These are phyloP conservation scores for Termitomyces sp. DNA, from an alignment of 768 basidiomycete genomes.

Conservation along the genomic window DNA sequence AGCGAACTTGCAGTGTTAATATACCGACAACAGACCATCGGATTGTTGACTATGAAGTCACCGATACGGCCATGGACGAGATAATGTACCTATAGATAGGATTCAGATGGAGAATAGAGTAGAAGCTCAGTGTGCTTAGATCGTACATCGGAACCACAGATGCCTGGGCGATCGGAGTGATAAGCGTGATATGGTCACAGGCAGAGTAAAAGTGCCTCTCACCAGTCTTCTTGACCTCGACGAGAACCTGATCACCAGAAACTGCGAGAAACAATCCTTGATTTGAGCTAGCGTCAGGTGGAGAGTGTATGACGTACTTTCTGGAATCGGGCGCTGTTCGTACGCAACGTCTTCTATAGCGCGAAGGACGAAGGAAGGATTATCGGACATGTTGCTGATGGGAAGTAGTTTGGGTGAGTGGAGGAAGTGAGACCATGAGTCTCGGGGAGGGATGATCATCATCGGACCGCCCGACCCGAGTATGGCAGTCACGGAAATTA, in stretches of 20 bases:
- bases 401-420: constrained; percentile 7
- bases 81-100: constrained; percentile 62
- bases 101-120: constrained; percentile 9
- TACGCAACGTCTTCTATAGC: constrained; percentile 63
- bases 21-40: constrained; percentile 54
- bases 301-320: constrained; percentile 35
- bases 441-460: background rate
- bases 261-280: constrained; percentile 32
- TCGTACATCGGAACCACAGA: constrained; percentile 84
- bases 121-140: background rate
- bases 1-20: background rate
- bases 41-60: constrained; percentile 72
- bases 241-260: constrained; percentile 71
- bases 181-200: constrained; percentile 1
- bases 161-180: constrained; percentile 42
- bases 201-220: constrained; percentile 13
- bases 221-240: constrained; percentile 92
- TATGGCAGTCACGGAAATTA: constrained; percentile 3
- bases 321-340: constrained; percentile 72
- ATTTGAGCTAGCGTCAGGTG: background rate
- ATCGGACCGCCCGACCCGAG: constrained; percentile 13
- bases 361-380: constrained; percentile 75
- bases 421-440: background rate
- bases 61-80: constrained; percentile 74
- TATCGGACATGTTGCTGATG: constrained; percentile 56